Evolutionary conservation across 495 filamentous ascomycete genomes (phyloP).

Genomic region (Penicillium fimorum): DNA sequence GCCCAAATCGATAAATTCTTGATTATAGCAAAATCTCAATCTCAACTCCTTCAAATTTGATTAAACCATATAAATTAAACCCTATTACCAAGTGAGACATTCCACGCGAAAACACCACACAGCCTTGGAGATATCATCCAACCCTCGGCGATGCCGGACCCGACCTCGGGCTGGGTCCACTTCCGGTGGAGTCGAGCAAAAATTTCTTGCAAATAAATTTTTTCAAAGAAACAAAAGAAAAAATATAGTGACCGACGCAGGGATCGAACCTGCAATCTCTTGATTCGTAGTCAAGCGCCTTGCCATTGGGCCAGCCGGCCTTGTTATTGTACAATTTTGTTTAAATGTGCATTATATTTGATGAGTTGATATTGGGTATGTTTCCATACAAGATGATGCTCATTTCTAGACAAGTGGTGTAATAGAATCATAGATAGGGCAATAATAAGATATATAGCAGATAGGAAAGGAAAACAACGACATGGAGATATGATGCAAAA

Average conservation of each 20-base stretch:
- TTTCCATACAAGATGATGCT: background rate
- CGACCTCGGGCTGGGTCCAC: background rate
- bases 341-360: background rate
- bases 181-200: conserved; percentile 11
- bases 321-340: background rate
- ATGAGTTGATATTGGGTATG: background rate
- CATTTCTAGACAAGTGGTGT: background rate
- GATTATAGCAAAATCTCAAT: too few relatives aligned
- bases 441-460: background rate
- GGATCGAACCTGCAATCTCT: conserved; percentile 53
- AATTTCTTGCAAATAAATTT: too few relatives aligned
- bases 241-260: conserved; percentile 37
- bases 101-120: too few relatives aligned
- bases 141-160: background rate
- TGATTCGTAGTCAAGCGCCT: conserved; percentile 72
- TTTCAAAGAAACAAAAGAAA: background rate
- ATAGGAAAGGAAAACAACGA: background rate
- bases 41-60: too few relatives aligned
- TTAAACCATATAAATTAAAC: too few relatives aligned
- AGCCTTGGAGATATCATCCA: too few relatives aligned
- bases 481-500: background rate
- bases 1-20: too few relatives aligned
- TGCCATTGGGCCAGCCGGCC: conserved; percentile 63
- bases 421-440: background rate
- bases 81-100: too few relatives aligned